phyloP scores from a whole-genome alignment of 148 eudicot species.

The Camellia granthamiana region DNA sequence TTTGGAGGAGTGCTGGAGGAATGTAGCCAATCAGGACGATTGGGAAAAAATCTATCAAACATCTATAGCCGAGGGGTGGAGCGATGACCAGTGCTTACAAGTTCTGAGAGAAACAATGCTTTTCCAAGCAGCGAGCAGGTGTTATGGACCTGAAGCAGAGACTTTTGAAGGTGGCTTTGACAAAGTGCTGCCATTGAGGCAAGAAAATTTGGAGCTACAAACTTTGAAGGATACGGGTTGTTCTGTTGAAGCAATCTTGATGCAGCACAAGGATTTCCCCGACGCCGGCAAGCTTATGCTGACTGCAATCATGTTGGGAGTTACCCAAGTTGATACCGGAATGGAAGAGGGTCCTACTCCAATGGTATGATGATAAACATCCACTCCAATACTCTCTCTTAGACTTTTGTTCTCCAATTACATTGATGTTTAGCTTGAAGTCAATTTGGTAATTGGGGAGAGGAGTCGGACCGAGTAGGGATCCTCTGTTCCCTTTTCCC shows the following conservation, averaged over 20 bases:
- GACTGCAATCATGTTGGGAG: slow-evolving; percentile 69
- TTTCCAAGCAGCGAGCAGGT: slow-evolving; percentile 74
- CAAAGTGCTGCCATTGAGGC: slow-evolving; percentile 74
- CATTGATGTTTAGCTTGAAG: background rate
- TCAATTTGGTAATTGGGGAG: background rate
- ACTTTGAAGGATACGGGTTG: slow-evolving; percentile 39
- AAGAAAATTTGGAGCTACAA: slow-evolving; percentile 38
- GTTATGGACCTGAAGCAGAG: slow-evolving; percentile 73
- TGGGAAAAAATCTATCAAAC: slow-evolving; percentile 71
- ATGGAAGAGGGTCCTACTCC: slow-evolving; percentile 40
- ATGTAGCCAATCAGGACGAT: slow-evolving; percentile 68
- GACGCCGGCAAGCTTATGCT: slow-evolving; percentile 88
- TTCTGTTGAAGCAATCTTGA: slow-evolving; percentile 76
- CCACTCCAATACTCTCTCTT: background rate
- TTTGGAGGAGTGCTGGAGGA: slow-evolving; percentile 92
- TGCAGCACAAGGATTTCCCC: slow-evolving; percentile 90
- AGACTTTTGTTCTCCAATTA: background rate
- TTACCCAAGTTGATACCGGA: slow-evolving; percentile 26
- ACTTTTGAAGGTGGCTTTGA: slow-evolving; percentile 66
- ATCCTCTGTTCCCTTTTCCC: too few species aligned
- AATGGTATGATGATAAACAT: slow-evolving; percentile 41
- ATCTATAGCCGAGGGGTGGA: slow-evolving; percentile 73
- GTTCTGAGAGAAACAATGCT: slow-evolving; percentile 59
- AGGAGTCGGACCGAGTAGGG: too few species aligned
- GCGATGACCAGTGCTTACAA: slow-evolving; percentile 62